Evolutionary conservation across 495 filamentous ascomycete species (phyloP), one percentile per base, ranked within the genome.

Genomic region (Daldinia grandis): DNA sequence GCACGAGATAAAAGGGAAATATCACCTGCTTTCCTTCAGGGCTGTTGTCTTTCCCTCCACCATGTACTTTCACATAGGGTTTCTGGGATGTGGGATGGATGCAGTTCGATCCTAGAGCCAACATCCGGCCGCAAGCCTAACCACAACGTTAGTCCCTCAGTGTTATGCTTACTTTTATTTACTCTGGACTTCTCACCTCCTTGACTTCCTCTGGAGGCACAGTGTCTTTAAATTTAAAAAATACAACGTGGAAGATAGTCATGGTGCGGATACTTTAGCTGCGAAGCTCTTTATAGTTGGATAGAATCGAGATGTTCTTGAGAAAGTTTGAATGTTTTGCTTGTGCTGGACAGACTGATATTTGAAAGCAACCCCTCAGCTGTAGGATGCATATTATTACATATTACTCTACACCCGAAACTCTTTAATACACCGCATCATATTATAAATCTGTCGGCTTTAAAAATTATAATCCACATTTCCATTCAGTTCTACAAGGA

Each of bases 21-120:
- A 47, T 24, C 24, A 47, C 42, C 42, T 47, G 42, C 21, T 24
- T 47, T 47, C 42, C 42, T 24, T 47, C 42, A 4, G 19, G 42
- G 8, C 42, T 47, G 7, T 47, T 47, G 4, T 47, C 42, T 47
- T 24, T 47, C 19, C 42, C 42, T 1, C 42, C 42, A 24, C 42
- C 42, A 24, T 47, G 9, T 47, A 47, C 42, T 14, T 47, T 47
- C 4, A 93, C 82, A 65, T 92, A 92, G 1, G 82, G 84, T 58
- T 81, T 76, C 27, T 86, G 74, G 5, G 83, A 79, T 7, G 74
- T 80, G 10, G 86, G 86, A 61, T 87, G 84, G 9, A 83, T 21
- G 78, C 85, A 87, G 14, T 80, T 80, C 49, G 76, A 64, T 50
- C 74, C 72, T 10, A 84, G 68, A 21, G 74, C 74, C 25, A 82